Base-by-base conservation (phyloP, 495 filamentous ascomycete species). In the Penicillium paradoxum region DNA sequence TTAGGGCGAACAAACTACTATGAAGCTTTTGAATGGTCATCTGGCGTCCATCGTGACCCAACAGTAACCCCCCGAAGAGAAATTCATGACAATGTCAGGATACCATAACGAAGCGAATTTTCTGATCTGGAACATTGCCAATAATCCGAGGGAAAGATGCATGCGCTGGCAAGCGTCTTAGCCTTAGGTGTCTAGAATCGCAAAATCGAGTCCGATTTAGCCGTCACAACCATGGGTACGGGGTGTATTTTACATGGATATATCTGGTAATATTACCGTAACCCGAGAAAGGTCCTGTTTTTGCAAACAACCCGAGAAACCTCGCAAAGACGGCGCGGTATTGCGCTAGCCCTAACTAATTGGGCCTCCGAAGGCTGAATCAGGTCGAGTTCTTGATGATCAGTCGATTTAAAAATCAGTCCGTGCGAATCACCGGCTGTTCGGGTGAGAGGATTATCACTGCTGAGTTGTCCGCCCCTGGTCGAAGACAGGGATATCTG, bases 151-250 rank as follows among this genome's bases (percentile, higher is more conserved):
- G 15, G 10, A 25, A 6, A 8, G 21, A 39, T 60, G 54, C 46
- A 54, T 57, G 58, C 42, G 58, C 54, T 57, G 58, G 54, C 58
- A 60, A 60, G 57, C 52, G 48, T 25, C 53, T 24, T 40, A 14
- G 38, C 38, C 21, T 34, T 8, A 32, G 25, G n/a, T 34, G 50
- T 39, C 40, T 32, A 17, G 15, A 41, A 40, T 18, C 29, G 36
- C 29, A 13, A 24, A 45, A 29, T 54, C 9, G 29, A 36, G 36
- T 18, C 15, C 21, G 41, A 4, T 22, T 36, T 46, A 42, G 22
- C 25, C n/a, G n/a, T 43, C 24, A 9, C 22, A 24, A 39, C 25
- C 7, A 9, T 10, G 29, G n/a, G 32, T 53, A 45, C 37, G 11
- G 32, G 24, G 3, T 22, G 38, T 51, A 34, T 41, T 29, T 1